Base-by-base conservation (phyloP, 495 filamentous ascomycete species). In the Penicillium chermesinum region DNA sequence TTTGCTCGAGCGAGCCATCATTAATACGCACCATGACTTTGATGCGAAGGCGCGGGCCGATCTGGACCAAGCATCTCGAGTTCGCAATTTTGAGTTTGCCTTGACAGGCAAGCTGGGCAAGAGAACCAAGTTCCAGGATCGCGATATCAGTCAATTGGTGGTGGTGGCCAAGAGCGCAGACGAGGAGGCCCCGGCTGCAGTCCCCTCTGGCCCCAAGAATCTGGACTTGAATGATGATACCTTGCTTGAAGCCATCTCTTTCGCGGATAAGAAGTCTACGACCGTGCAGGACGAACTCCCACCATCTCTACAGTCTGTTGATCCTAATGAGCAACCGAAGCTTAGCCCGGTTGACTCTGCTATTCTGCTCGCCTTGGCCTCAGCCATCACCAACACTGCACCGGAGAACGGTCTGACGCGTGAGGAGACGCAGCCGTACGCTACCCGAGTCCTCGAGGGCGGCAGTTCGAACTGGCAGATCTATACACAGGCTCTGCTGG, bases 381-480 rank as follows among this genome's bases (percentile, higher is more conserved):
- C 81, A 2, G 94, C 90, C 0, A 85, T 97, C 48, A 95, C 85
- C 37, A 95, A 96, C 57, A 89, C 85, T 0, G 82, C 84, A 0
- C 91, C 93, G 0, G 73, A 82, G 4, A 83, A 96, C 61, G 86
- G 86, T 1, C 74, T 97, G 20, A 97, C 90, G 0, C 78, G 89
- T 16, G 94, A 99, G 61, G 89, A 96, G 64, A 91, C 95, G 30
- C 66, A 90, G 13, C 93, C 93, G 0, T 97, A 89, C 63, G 94
- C 91, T 4, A 84, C 83, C 16, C 81, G 93, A 14, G 94, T 97
- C 0, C 77, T 99, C 15, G 77, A 86, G 13, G 89, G 93, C 44
- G 88, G 90, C 39, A 86, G 86, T 53, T 89, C 89, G 2, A 97
- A 97, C 65, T 99, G 93, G 93, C 94, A 97, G 65, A 84, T 96